Conservation (phyloP, 2,329 filamentous ascomycete species). For the Alternaria gaisen region DNA sequence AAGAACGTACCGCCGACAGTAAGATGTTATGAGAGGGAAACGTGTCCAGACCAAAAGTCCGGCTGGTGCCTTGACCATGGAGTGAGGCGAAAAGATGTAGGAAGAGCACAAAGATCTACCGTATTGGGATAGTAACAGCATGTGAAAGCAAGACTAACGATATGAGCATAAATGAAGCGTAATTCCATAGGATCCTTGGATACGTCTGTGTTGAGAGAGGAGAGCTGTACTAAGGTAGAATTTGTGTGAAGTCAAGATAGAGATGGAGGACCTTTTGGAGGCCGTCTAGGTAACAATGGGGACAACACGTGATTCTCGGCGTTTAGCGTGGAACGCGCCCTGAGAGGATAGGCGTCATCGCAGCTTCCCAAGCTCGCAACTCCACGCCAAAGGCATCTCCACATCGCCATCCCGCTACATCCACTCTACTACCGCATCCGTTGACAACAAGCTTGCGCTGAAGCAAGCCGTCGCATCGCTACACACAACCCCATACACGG, state of each 20-base stretch:
- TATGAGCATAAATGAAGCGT: background rate
- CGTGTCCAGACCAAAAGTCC: background rate
- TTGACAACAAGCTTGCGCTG: background rate
- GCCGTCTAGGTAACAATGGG: background rate
- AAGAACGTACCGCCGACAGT: background rate
- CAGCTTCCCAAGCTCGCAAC: slow-evolving; percentile 15
- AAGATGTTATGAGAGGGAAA: background rate
- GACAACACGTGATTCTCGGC: background rate
- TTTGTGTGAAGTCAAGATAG: background rate
- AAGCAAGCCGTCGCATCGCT: background rate
- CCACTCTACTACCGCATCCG: background rate
- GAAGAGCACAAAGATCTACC: background rate
- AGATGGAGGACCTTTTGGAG: background rate
- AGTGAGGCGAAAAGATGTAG: background rate
- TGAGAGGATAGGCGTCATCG: slow-evolving; percentile 17
- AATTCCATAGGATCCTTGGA: fast-evolving
- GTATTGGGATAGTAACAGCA: background rate
- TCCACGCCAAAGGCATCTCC: slow-evolving; percentile 15
- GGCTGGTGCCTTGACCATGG: background rate
- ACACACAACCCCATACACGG: background rate
- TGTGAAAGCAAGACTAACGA: background rate
- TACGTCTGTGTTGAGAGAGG: background rate
- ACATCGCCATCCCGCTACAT: slow-evolving; percentile 1
- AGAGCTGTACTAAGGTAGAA: background rate
- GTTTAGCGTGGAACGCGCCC: background rate